Evolutionary conservation across 2,329 filamentous ascomycete genomes (phyloP).

Genomic region (Blastomyces gilchristii): DNA sequence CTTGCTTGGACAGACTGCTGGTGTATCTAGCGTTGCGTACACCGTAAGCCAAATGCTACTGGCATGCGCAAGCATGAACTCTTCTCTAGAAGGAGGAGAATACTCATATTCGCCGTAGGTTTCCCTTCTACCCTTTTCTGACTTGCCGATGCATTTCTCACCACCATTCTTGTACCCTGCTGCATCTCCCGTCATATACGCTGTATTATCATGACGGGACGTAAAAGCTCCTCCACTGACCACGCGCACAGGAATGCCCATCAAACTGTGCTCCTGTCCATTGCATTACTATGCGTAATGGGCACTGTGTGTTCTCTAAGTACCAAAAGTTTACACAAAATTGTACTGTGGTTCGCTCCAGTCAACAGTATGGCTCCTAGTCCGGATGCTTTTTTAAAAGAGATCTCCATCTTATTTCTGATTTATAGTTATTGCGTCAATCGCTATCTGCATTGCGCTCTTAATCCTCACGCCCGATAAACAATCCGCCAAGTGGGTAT

Average conservation of each 20-base stretch:
- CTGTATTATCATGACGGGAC: background rate
- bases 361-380: conserved; percentile 44
- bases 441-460: conserved; percentile 50
- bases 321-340: conserved; percentile 49
- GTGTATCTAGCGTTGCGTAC: conserved; percentile 53
- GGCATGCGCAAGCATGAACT: conserved; percentile 53
- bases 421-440: conserved; percentile 45
- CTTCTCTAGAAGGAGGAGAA: conserved; percentile 38
- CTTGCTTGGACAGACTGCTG: conserved; percentile 53
- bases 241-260: conserved; percentile 40
- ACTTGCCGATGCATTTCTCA: background rate
- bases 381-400: background rate
- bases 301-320: conserved; percentile 54
- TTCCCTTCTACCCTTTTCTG: background rate
- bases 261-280: conserved; percentile 50
- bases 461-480: conserved; percentile 50
- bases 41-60: conserved; percentile 56
- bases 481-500: conserved; percentile 50
- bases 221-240: conserved; percentile 12
- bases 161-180: background rate
- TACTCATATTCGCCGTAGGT: conserved; percentile 50
- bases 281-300: conserved; percentile 45
- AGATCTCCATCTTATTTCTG: conserved; percentile 4
- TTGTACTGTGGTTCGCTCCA: conserved; percentile 55
- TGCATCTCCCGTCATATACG: background rate